phyloP scores from a whole-genome alignment of 2,329 filamentous ascomycete species.

The Fusarium fujikuroi region DNA sequence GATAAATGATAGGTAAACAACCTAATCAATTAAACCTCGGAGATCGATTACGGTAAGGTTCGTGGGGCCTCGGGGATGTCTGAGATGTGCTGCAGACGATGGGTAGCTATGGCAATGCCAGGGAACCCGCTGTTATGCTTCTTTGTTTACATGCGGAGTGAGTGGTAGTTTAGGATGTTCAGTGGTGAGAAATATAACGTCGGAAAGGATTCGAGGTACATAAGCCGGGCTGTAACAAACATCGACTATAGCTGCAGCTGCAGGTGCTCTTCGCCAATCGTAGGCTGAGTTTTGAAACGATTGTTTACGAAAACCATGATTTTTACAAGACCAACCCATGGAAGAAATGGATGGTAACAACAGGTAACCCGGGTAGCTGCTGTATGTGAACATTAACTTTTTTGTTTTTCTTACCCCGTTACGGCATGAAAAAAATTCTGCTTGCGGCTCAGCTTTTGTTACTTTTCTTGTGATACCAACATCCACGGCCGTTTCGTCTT shows the following conservation, averaged over 20 bases:
- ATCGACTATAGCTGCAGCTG: slow-evolving; percentile 6
- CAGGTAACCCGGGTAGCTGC: slow-evolving; percentile 28
- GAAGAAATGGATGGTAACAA: slow-evolving; percentile 16
- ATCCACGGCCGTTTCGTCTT: slow-evolving; percentile 3
- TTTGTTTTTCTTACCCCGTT: neutral
- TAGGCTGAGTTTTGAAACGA: neutral
- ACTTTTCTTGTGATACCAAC: slow-evolving; percentile 11
- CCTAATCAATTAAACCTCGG: slow-evolving; percentile 5
- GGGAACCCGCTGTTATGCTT: slow-evolving; percentile 25
- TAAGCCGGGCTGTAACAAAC: slow-evolving; percentile 12
- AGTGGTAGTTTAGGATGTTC: neutral
- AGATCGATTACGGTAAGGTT: slow-evolving; percentile 8
- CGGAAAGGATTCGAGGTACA: slow-evolving; percentile 13
- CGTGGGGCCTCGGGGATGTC: slow-evolving; percentile 6
- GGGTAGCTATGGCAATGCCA: slow-evolving; percentile 24
- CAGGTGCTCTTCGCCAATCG: slow-evolving; percentile 25
- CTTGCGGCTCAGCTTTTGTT: slow-evolving; percentile 21
- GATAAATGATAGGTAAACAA: neutral
- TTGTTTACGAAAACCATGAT: slow-evolving; percentile 35
- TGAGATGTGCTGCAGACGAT: slow-evolving; percentile 10
- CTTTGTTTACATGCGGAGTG: slow-evolving; percentile 32
- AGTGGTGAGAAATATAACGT: slow-evolving; percentile 8
- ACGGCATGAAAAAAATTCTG: slow-evolving; percentile 23
- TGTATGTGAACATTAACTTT: slow-evolving; percentile 15
- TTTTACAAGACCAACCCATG: neutral